These are phyloP conservation scores for Phytopythium ostracodes DNA, from an alignment of 352 stramenopile genomes.

Conservation along the genomic window DNA sequence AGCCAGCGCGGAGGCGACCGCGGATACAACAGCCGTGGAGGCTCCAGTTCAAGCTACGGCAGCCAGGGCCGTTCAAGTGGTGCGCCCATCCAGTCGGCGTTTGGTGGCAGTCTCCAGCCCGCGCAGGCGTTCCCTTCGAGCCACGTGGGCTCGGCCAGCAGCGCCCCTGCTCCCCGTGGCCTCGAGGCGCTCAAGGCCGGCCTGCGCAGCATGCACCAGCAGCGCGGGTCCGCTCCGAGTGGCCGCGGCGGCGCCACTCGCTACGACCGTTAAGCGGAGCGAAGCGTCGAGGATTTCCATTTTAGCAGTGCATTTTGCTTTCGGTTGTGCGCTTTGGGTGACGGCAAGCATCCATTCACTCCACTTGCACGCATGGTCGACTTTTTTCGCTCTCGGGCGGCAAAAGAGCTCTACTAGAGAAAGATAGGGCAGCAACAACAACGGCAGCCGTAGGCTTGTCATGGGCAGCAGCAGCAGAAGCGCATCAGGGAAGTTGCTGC, in stretches of 20 bases:
- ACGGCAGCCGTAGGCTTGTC: background rate
- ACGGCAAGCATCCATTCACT: no score
- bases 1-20: slow-evolving; percentile 15
- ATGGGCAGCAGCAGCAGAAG: background rate
- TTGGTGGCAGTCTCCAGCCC: slow-evolving; percentile 46
- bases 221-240: slow-evolving; percentile 28
- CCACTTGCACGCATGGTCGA: background rate
- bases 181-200: slow-evolving; percentile 77
- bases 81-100: slow-evolving; percentile 59
- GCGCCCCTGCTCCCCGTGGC: slow-evolving; percentile 29
- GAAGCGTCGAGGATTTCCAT: background rate
- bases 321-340: no score
- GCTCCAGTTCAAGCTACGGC: slow-evolving; percentile 16
- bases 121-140: slow-evolving; percentile 45
- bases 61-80: slow-evolving; percentile 22
- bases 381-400: background rate
- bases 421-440: background rate
- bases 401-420: background rate
- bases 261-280: slow-evolving; percentile 49
- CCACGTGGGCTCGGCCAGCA: slow-evolving; percentile 25
- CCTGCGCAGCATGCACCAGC: slow-evolving; percentile 83
- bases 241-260: slow-evolving; percentile 21
- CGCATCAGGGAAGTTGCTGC: background rate
- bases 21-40: slow-evolving; percentile 15
- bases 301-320: slow-evolving; percentile 6